These are phyloP conservation scores for Aspergillus calidoustus DNA, from an alignment of 2,329 filamentous ascomycete species.

Conservation along the genomic window DNA sequence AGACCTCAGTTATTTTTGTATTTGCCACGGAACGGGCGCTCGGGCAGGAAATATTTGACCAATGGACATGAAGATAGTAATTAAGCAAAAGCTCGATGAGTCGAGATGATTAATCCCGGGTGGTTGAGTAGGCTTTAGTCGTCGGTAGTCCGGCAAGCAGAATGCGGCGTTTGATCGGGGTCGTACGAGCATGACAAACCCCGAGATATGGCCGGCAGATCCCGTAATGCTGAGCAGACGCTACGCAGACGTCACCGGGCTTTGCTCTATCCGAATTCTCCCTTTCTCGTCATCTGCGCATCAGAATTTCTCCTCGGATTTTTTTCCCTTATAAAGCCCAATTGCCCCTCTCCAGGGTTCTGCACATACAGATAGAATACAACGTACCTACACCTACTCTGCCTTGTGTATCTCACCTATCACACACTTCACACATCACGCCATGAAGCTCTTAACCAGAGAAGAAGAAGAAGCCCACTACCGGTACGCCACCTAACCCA, in stretches of 20 bases:
- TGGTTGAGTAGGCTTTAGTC: background rate
- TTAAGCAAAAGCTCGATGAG: slow-evolving; percentile 2
- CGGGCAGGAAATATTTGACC: slow-evolving; percentile 1
- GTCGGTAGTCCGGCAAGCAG: background rate
- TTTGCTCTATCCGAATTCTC: slow-evolving; percentile 17
- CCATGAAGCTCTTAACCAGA: slow-evolving; percentile 93
- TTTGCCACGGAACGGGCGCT: slow-evolving; percentile 12
- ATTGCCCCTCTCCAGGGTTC: background rate
- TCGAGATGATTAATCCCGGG: slow-evolving; percentile 7
- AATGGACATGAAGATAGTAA: background rate
- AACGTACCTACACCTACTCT: background rate
- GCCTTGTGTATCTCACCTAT: background rate
- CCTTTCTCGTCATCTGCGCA: slow-evolving; percentile 12
- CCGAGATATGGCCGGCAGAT: background rate
- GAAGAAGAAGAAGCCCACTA: slow-evolving; percentile 92
- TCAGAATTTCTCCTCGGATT: background rate
- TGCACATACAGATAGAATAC: background rate
- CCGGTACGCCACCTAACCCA: slow-evolving; percentile 51
- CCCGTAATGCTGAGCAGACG: background rate
- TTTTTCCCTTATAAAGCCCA: slow-evolving; percentile 1
- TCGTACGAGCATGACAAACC: slow-evolving; percentile 10
- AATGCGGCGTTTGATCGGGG: slow-evolving; percentile 12
- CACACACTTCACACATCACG: slow-evolving; percentile 33
- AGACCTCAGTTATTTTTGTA: slow-evolving; percentile 7
- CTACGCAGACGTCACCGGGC: slow-evolving; percentile 20